These are phyloP conservation scores for Beauveria asiatica DNA, from an alignment of 2,329 filamentous ascomycete species.

Conservation along the genomic window DNA sequence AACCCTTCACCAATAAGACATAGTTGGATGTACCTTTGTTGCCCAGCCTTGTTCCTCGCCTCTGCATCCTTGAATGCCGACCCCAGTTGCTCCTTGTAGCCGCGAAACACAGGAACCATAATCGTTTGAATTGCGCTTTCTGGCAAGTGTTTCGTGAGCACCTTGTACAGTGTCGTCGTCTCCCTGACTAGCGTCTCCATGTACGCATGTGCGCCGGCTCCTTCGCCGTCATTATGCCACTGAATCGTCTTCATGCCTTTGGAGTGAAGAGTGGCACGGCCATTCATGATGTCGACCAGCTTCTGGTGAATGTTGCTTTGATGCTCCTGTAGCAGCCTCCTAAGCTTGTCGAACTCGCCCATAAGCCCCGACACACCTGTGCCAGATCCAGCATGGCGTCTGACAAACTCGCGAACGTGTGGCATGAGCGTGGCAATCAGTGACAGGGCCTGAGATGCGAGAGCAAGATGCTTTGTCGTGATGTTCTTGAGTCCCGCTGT, in stretches of 20 bases:
- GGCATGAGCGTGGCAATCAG: constrained; percentile 84
- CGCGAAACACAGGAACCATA: constrained; percentile 76
- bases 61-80: constrained; percentile 58
- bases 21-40: constrained; percentile 53
- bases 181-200: constrained; percentile 86
- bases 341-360: constrained; percentile 82
- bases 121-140: constrained; percentile 71
- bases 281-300: constrained; percentile 84
- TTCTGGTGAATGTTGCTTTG: constrained; percentile 89
- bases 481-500: constrained; percentile 92
- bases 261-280: constrained; percentile 64
- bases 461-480: constrained; percentile 86
- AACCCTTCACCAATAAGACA: neutral
- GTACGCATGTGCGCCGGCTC: constrained; percentile 50
- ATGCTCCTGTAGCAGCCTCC: constrained; percentile 77
- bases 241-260: constrained; percentile 65
- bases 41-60: constrained; percentile 58
- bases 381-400: constrained; percentile 57
- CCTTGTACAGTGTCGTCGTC: constrained; percentile 74
- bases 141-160: constrained; percentile 72
- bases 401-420: constrained; percentile 83
- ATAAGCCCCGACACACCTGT: constrained; percentile 52
- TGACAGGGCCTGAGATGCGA: constrained; percentile 80
- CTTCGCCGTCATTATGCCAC: constrained; percentile 51
- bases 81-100: constrained; percentile 72